Percentiles rank a stretch among this genome's conserved stretches.
Evolutionary conservation across 768 basidiomycete genomes (phyloP).

Genomic region (Russula emetica): DNA sequence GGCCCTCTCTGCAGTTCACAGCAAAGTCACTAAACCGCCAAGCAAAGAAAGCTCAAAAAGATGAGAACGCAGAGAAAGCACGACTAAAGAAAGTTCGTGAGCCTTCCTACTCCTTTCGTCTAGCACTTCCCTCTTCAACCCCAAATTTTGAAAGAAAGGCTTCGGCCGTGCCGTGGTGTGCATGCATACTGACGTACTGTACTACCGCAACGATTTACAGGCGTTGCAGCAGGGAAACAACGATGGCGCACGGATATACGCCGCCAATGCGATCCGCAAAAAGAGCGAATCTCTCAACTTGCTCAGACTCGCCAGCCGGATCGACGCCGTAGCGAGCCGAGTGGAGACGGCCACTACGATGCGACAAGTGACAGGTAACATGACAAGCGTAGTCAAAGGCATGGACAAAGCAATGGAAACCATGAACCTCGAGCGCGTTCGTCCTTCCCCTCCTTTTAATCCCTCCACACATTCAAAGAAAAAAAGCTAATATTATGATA

Average conservation of each 20-base stretch:
- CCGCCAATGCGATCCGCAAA: constrained; percentile 96
- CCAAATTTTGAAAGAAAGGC: neutral
- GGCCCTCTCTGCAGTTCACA: constrained; percentile 66
- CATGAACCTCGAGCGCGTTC: constrained; percentile 96
- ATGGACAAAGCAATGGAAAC: constrained; percentile 99
- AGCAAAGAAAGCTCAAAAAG: constrained; percentile 96
- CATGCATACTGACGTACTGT: neutral
- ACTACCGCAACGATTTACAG: constrained; percentile 39
- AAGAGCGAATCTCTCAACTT: constrained; percentile 93
- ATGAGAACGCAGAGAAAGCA: constrained; percentile 83
- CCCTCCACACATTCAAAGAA: neutral
- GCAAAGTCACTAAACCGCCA: constrained; percentile 93
- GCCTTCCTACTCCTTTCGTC: neutral
- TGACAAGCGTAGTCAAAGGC: constrained; percentile 93
- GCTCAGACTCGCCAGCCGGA: constrained; percentile 80
- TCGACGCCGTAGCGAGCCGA: constrained; percentile 94
- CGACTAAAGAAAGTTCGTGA: constrained; percentile 83
- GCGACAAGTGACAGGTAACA: constrained; percentile 92
- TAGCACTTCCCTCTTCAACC: neutral
- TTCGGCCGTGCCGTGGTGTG: no score
- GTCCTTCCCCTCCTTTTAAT: no score
- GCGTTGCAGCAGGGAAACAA: constrained; percentile 95
- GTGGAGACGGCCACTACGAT: constrained; percentile 99
- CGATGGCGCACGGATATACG: constrained; percentile 97
- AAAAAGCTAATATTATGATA: neutral